These are phyloP conservation scores for Claviceps arundinis DNA, from an alignment of 2,329 filamentous ascomycete species.

Conservation along the genomic window DNA sequence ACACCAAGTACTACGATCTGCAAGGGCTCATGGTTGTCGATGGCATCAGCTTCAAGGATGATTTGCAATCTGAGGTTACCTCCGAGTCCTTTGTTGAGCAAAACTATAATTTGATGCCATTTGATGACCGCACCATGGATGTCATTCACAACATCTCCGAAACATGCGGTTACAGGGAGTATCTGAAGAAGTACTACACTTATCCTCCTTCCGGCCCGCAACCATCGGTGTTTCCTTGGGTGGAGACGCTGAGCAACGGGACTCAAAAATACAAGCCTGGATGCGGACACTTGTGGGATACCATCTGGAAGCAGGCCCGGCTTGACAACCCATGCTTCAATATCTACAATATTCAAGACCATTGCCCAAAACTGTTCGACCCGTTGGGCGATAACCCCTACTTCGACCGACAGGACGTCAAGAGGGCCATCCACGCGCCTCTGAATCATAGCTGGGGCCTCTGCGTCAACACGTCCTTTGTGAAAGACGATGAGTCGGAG, in stretches of 20 bases:
- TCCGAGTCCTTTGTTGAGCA: conserved; percentile 47
- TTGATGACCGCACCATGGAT: conserved; percentile 46
- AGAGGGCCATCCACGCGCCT: conserved; percentile 54
- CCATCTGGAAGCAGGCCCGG: conserved; percentile 39
- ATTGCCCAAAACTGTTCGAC: conserved; percentile 58
- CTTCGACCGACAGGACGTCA: conserved; percentile 59
- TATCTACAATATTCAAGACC: conserved; percentile 58
- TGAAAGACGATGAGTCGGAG: conserved; percentile 11
- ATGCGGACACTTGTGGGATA: conserved; percentile 44
- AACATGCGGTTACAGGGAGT: conserved; percentile 49
- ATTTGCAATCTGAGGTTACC: conserved; percentile 31
- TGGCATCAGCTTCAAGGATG: conserved; percentile 44
- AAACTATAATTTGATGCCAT: conserved; percentile 44
- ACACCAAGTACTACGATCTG: conserved; percentile 55
- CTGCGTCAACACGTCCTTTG: conserved; percentile 8
- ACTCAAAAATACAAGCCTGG: conserved; percentile 23
- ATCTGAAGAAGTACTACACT: conserved; percentile 44
- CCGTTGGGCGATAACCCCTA: conserved; percentile 61
- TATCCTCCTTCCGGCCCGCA: conserved; percentile 55
- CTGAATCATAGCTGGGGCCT: conserved; percentile 15
- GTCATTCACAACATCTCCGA: conserved; percentile 38
- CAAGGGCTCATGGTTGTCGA: conserved; percentile 61
- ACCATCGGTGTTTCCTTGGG: conserved; percentile 34
- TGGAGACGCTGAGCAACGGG: conserved; percentile 14
- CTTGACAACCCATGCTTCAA: conserved; percentile 66